phyloP scores from a whole-genome alignment of 108 stramenopile species.

The Conticribra guillardii region DNA sequence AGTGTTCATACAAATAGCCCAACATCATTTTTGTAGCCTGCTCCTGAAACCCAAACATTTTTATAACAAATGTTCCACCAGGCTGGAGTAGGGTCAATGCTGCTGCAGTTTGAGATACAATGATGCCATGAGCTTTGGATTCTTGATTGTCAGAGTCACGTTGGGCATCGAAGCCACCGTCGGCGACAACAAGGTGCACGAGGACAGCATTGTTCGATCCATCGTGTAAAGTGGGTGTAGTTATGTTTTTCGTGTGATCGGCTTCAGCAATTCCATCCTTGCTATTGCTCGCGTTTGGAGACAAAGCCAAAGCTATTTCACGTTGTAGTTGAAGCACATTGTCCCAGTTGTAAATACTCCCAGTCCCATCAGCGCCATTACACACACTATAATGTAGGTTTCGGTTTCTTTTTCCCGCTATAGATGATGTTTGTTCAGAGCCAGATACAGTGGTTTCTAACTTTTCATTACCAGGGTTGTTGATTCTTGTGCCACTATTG shows the following conservation, averaged over 20 bases:
- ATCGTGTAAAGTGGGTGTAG: background rate
- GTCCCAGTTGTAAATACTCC: conserved; percentile 85
- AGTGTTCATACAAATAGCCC: conserved; percentile 26
- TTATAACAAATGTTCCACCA: conserved; percentile 72
- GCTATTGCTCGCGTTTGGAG: background rate
- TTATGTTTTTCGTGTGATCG: background rate
- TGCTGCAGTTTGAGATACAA: conserved; percentile 81
- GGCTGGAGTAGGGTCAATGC: conserved; percentile 58
- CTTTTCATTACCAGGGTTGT: conserved; percentile 11
- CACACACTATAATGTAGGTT: conserved; percentile 54
- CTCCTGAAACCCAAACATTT: conserved; percentile 84
- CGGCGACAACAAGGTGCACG: conserved; percentile 81
- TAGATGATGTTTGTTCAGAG: too few species aligned
- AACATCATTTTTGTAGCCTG: conserved; percentile 48
- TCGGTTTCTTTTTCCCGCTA: background rate
- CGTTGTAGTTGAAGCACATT: conserved; percentile 62
- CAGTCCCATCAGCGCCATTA: conserved; percentile 74
- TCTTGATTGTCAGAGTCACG: conserved; percentile 83
- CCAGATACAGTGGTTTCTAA: too few species aligned
- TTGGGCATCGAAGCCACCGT: conserved; percentile 92
- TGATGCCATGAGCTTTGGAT: conserved; percentile 65
- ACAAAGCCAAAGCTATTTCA: conserved; percentile 24
- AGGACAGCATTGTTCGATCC: conserved; percentile 1
- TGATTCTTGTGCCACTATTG: background rate
- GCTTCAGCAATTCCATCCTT: conserved; percentile 22